A percentile compares a stretch with the other conserved stretches of the same genome.
These are phyloP conservation scores for Acacia acuminata DNA, from an alignment of 306 rosid genomes.

Conservation along the genomic window DNA sequence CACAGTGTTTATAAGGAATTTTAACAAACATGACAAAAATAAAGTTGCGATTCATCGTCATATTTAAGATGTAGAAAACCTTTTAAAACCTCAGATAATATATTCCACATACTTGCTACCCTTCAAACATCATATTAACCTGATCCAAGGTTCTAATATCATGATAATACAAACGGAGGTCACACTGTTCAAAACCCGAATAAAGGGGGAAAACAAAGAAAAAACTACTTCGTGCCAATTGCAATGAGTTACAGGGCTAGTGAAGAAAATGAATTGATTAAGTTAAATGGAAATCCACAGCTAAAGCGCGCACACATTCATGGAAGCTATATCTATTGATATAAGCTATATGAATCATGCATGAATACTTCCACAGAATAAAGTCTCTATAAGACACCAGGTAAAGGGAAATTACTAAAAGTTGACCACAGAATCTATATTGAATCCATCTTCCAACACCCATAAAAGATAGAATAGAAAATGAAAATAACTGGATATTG, in stretches of 20 bases:
- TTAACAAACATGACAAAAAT: conserved; percentile 1
- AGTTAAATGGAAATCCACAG: conserved; percentile 1
- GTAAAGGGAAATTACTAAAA: neutral
- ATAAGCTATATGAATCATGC: conserved; percentile 12
- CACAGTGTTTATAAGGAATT: conserved; percentile 6
- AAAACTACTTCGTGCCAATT: neutral
- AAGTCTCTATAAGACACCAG: neutral
- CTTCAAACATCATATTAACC: conserved; percentile 17
- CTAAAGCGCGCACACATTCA: neutral
- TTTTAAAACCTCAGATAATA: conserved; percentile 25
- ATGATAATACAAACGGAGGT: conserved; percentile 20
- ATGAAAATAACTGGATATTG: conserved; percentile 9
- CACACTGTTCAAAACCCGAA: neutral
- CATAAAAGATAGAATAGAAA: conserved; percentile 9
- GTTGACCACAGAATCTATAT: neutral
- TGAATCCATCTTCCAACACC: neutral
- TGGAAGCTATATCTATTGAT: neutral
- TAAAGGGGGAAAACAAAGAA: neutral
- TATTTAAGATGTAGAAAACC: conserved; percentile 11
- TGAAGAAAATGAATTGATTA: conserved; percentile 12
- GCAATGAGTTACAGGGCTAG: neutral
- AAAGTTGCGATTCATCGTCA: neutral
- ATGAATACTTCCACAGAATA: neutral
- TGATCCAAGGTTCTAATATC: conserved; percentile 5
- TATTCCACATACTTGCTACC: conserved; percentile 3